These are phyloP conservation scores for Ophiostoma ips DNA, from an alignment of 2,329 filamentous ascomycete species.

Conservation along the genomic window DNA sequence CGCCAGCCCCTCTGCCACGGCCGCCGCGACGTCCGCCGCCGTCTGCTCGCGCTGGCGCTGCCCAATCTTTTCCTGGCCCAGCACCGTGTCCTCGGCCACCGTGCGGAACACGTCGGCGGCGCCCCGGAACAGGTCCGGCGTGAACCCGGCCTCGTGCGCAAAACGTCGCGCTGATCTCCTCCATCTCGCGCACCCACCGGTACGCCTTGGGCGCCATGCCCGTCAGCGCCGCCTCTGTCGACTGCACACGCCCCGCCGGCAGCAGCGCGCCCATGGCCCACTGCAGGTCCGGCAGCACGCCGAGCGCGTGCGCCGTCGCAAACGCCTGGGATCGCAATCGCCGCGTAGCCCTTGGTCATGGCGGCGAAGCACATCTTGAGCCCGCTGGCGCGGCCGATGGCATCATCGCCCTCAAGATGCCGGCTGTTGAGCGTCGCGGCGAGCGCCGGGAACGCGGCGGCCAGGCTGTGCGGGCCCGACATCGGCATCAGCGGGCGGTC, in stretches of 20 bases:
- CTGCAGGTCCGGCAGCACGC: constrained; percentile 45
- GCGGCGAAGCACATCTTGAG: constrained; percentile 55
- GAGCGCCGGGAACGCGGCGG: constrained; percentile 20
- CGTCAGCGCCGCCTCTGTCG: constrained; percentile 28
- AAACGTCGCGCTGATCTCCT: constrained; percentile 58
- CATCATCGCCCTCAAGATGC: constrained; percentile 32
- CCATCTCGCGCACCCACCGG: constrained; percentile 65
- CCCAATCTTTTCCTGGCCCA: constrained; percentile 45
- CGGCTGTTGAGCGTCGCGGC: constrained; percentile 31
- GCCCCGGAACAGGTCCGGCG: constrained; percentile 38
- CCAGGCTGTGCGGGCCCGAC: constrained; percentile 33
- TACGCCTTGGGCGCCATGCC: constrained; percentile 62
- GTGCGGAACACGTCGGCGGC: constrained; percentile 47
- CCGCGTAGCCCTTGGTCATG: constrained; percentile 50
- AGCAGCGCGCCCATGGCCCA: constrained; percentile 37
- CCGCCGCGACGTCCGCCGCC: constrained; percentile 24
- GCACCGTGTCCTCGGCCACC: constrained; percentile 46
- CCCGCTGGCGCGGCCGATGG: constrained; percentile 41
- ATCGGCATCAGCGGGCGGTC: constrained; percentile 18
- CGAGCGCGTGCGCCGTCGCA: constrained; percentile 50
- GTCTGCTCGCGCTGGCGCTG: constrained; percentile 41
- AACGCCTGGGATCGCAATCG: constrained; percentile 57
- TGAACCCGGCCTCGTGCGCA: constrained; percentile 50
- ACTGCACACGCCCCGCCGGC: constrained; percentile 31
- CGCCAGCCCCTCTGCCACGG: constrained; percentile 16